phyloP scores from a whole-genome alignment of 495 filamentous ascomycete species.

The Aspergillus carlsbadensis region DNA sequence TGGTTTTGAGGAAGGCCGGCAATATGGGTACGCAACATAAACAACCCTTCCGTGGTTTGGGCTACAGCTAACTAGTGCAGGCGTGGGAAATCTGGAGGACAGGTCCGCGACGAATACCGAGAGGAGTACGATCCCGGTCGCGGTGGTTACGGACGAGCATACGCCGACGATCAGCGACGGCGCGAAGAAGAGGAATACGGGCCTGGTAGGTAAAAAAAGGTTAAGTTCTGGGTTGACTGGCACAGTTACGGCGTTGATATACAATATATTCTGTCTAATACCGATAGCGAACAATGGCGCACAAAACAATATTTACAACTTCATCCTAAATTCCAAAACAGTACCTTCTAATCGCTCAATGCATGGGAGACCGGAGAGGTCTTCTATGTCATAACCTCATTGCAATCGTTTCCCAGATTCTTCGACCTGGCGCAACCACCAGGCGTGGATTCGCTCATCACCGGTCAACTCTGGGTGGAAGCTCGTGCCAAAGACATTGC shows the following conservation, averaged over 20 bases:
- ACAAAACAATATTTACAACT: constrained; percentile 18
- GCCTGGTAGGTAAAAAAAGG: constrained; percentile 39
- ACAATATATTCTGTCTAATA: constrained; percentile 20
- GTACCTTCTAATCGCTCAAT: constrained; percentile 8
- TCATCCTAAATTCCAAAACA: constrained; percentile 16
- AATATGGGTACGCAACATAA: constrained; percentile 68
- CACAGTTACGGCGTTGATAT: constrained; percentile 39
- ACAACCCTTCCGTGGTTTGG: background rate
- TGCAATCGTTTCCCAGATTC: constrained; percentile 31
- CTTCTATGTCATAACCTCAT: constrained; percentile 22
- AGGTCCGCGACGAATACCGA: constrained; percentile 96
- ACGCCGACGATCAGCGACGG: constrained; percentile 60
- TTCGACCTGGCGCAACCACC: constrained; percentile 83
- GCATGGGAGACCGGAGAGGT: constrained; percentile 1
- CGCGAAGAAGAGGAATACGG: constrained; percentile 58
- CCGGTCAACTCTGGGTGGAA: constrained; percentile 95
- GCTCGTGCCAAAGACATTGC: constrained; percentile 93
- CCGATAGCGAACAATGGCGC: constrained; percentile 19
- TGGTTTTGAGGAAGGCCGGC: constrained; percentile 91
- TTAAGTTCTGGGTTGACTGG: constrained; percentile 17
- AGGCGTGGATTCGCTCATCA: constrained; percentile 85
- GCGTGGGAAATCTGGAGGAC: constrained; percentile 87
- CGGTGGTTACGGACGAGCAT: constrained; percentile 76
- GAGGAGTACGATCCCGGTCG: constrained; percentile 94
- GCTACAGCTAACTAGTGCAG: constrained; percentile 42